These are phyloP conservation scores for Hirsutella rhossiliensis DNA, from an alignment of 2,329 filamentous ascomycete species.

Conservation along the genomic window DNA sequence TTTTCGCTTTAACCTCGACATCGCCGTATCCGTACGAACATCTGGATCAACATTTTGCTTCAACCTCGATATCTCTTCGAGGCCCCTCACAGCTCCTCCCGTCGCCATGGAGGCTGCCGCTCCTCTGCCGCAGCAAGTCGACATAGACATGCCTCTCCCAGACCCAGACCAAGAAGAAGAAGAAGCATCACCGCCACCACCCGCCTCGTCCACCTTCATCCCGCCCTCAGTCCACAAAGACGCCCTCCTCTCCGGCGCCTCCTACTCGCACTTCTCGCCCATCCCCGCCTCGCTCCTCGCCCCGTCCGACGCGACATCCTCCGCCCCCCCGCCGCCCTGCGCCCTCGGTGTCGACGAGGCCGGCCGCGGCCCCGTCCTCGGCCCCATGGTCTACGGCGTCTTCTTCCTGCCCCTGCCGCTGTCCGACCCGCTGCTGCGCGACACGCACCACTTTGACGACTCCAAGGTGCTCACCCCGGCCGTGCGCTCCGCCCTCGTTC, in stretches of 20 bases:
- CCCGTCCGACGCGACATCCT: constrained; percentile 22
- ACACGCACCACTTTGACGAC: constrained; percentile 82
- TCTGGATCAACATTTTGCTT: too few species aligned
- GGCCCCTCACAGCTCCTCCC: background rate
- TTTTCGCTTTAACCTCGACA: too few species aligned
- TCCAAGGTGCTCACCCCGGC: constrained; percentile 78
- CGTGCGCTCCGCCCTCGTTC: constrained; percentile 63
- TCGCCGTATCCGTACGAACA: too few species aligned
- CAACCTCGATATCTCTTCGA: too few species aligned
- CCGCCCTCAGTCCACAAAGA: constrained; percentile 55
- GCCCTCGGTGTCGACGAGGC: constrained; percentile 89
- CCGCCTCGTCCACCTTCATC: constrained; percentile 33
- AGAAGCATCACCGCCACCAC: background rate
- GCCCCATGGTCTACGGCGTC: constrained; percentile 61
- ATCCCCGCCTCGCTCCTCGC: constrained; percentile 48
- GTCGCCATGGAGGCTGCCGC: constrained; percentile 6
- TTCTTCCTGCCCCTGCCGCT: constrained; percentile 65
- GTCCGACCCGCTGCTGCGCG: constrained; percentile 61
- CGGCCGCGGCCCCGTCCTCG: constrained; percentile 85
- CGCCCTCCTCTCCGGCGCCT: constrained; percentile 48
- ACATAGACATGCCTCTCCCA: constrained; percentile 1
- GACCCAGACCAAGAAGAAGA: too few species aligned
- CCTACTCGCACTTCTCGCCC: constrained; percentile 61
- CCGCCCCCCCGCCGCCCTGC: constrained; percentile 34
- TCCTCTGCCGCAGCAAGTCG: background rate